Conservation (phyloP, 2,329 filamentous ascomycete genomes). For the Lecanosticta acicola region DNA sequence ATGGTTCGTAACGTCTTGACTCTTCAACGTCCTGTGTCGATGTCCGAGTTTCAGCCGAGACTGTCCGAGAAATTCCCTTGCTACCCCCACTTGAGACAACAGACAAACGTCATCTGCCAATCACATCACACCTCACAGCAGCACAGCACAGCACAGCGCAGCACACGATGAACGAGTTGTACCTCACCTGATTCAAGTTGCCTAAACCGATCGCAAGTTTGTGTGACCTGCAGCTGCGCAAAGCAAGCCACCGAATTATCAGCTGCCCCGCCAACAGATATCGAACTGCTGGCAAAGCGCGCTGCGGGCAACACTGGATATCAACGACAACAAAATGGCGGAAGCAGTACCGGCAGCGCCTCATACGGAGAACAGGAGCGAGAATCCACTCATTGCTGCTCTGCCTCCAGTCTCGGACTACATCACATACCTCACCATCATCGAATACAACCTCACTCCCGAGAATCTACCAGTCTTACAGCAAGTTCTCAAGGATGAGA, state of each 20-base stretch:
- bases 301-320: too few species aligned
- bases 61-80: neutral
- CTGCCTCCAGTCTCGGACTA: slow-evolving; percentile 60
- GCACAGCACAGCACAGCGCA: neutral
- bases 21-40: too few species aligned
- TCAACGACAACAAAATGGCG: slow-evolving; percentile 5
- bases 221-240: neutral
- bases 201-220: too few species aligned
- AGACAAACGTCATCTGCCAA: neutral
- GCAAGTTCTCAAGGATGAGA: slow-evolving; percentile 61
- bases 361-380: slow-evolving; percentile 18
- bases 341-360: neutral
- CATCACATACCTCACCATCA: slow-evolving; percentile 71
- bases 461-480: slow-evolving; percentile 63
- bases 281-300: too few species aligned
- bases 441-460: slow-evolving; percentile 65
- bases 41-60: neutral
- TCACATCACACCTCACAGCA: neutral
- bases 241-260: slow-evolving; percentile 1
- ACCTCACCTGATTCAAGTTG: too few species aligned
- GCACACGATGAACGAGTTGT: too few species aligned
- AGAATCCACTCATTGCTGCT: slow-evolving; percentile 52
- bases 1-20: too few species aligned
- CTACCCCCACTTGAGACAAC: neutral
- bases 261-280: neutral